Evolutionary conservation across 345 rosid genomes (phyloP), one percentile per base, ranked within the genome.

Genomic region (Microcos paniculata): DNA sequence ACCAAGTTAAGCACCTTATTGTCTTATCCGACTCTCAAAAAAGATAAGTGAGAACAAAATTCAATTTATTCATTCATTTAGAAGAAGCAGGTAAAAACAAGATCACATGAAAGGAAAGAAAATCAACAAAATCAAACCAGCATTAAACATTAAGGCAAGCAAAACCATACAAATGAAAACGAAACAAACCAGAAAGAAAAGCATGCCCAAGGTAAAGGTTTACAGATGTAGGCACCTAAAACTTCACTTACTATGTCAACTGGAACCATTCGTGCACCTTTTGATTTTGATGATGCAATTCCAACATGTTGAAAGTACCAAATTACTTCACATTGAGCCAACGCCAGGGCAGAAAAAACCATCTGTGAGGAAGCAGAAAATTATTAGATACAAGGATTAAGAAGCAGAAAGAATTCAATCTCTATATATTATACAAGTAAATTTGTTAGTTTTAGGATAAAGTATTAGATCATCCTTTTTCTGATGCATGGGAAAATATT

Each of bases 281-380:
- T 96, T 63, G 92, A 86, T 85, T 88, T 92, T 66, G 98, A 89
- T 46, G 97, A 87, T 78, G 90, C 93, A 81, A 96, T 83, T 82
- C 98, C 99, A 53, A 88, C 94, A 78, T 94, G 98, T 74, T 94
- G 98, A 77, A 96, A 93, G 79, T 92, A 93, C 99, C 99, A 93
- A 74, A 91, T 86, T 80, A 96, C 93, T 91, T 96, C 99, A 79
- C 88, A 92, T 76, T 96, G 98, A 80, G 95, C 95, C 84, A 96
- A 82, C 57, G 98, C 97, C 90, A 96, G 82, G 49, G 99, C 91
- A 81, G 98, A 94, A 85, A 96, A 94, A 75, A 94, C 92, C 99
- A 96, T 96, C 99, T 94, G 85, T 62, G 30, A 76, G 58, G 77
- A 72, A 85, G 74, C 33, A 82, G 24, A 61, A 75, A 76, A 68